phyloP scores from a whole-genome alignment of 768 basidiomycete genomes.

The Mycena haematopus region DNA sequence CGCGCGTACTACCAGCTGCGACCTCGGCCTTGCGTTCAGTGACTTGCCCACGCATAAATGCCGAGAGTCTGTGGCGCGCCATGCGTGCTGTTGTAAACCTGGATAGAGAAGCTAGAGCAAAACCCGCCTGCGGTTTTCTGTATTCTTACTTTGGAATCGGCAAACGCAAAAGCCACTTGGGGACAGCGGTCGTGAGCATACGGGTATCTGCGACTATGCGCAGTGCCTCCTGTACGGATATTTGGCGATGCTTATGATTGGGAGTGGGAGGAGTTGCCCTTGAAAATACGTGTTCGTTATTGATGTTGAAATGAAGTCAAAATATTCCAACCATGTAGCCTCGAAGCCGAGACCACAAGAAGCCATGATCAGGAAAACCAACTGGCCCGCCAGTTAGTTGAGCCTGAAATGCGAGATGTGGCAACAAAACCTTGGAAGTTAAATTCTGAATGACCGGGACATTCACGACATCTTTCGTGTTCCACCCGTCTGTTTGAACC shows the following conservation, averaged over 20 bases:
- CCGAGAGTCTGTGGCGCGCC: constrained; percentile 39
- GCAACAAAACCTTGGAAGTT: constrained; percentile 42
- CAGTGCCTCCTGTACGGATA: constrained; percentile 47
- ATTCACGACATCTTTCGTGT: constrained; percentile 34
- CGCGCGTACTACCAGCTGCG: constrained; percentile 20
- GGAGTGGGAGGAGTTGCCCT: constrained; percentile 44
- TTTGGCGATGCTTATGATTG: no score
- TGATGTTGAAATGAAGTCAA: no score
- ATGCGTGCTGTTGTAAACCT: no score
- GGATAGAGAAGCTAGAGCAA: no score
- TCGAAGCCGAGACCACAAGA: constrained; percentile 55
- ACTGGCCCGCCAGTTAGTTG: constrained; percentile 34
- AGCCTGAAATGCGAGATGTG: not conserved
- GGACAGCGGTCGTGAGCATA: constrained; percentile 36
- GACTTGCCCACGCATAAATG: constrained; percentile 49
- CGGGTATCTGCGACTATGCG: constrained; percentile 40
- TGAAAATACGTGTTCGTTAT: no score
- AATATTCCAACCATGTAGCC: constrained; percentile 50
- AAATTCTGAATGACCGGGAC: constrained; percentile 41
- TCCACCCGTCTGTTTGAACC: constrained; percentile 45
- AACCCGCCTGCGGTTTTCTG: not conserved
- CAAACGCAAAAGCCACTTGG: constrained; percentile 46
- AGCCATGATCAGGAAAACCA: constrained; percentile 50
- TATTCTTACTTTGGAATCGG: constrained; percentile 40
- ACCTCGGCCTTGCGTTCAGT: constrained; percentile 41